These are phyloP conservation scores for Ascochyta fabae DNA, from an alignment of 2,329 filamentous ascomycete genomes.

Conservation along the genomic window DNA sequence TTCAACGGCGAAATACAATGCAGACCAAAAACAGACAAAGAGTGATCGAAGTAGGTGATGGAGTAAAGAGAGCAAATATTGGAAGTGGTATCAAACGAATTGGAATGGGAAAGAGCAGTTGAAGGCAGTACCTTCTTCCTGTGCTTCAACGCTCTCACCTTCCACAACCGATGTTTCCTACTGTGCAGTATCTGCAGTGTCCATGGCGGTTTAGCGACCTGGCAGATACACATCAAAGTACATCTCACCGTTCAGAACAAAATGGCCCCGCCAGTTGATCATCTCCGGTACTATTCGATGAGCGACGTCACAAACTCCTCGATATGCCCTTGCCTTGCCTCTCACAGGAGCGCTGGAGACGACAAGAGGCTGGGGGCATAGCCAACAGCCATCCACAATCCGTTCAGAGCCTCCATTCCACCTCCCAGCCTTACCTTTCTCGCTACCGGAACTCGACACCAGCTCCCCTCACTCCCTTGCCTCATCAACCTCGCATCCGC, in stretches of 20 bases:
- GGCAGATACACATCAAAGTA: neutral
- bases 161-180: neutral
- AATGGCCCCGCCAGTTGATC: neutral
- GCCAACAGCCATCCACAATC: neutral
- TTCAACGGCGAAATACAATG: conserved; percentile 6
- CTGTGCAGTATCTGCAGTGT: neutral
- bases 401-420: conserved; percentile 4
- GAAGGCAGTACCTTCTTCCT: neutral
- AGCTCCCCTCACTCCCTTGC: conserved; percentile 3
- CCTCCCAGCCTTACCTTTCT: conserved; percentile 14
- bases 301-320: neutral
- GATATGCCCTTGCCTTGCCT: neutral
- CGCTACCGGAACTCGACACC: conserved; percentile 4
- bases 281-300: neutral
- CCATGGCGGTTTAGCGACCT: neutral
- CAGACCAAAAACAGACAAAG: conserved; percentile 4
- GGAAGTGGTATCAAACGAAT: neutral
- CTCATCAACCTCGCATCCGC: conserved; percentile 2
- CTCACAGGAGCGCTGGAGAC: neutral
- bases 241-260: neutral
- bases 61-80: neutral
- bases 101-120: neutral
- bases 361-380: neutral
- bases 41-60: neutral
- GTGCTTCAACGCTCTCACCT: neutral